Evolutionary conservation across 2,329 filamentous ascomycete species (phyloP), one percentile per base, ranked within the genome.

Genomic region (Clonostachys sp.): DNA sequence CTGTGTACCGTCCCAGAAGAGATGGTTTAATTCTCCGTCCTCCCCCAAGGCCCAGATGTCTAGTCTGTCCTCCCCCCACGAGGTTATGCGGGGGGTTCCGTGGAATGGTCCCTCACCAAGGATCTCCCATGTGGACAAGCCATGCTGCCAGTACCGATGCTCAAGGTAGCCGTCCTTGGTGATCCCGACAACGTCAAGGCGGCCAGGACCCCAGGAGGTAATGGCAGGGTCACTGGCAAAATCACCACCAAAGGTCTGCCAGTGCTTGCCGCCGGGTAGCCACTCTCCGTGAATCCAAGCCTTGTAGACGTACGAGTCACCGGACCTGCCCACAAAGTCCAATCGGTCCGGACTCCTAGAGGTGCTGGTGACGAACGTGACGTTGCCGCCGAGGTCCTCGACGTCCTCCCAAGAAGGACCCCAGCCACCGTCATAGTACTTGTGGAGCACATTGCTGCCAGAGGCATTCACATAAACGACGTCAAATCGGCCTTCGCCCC

Each of bases 1-100:
- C 34, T 20, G 33, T n/a, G 16, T 42, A 16, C 45, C 45, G n/a
- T 47, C 45, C 45, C 45, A 47, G 45, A 42, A 42, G 8, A 47
- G 45, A 43, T 47, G 45, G 39, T 47, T 47, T 30, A 47, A 34
- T 4, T 36, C 17, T 20, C 40, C 40, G n/a, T 30, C n/a, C 13
- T 47, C 16, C 3, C 41, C 45, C 24, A 47, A 30, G 16, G 45
- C 45, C 45, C 45, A 47, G 17, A 47, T 42, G 45, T 47, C 45
- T 10, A 47, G 38, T 13, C 45, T 12, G 4, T 40, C 18, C 7
- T 39, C 39, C 13, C 45, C 45, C 45, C 45, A 42, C 17, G 45
- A 47, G 24, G 45, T 47, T n/a, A 42, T 34, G 8, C 18, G 34
- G 24, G 45, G 45, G 4, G 24, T 43, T 17, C 30, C 40, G 5